Evolutionary conservation across 768 basidiomycete species (phyloP).

Genomic region (Cystoderma amianthinum): DNA sequence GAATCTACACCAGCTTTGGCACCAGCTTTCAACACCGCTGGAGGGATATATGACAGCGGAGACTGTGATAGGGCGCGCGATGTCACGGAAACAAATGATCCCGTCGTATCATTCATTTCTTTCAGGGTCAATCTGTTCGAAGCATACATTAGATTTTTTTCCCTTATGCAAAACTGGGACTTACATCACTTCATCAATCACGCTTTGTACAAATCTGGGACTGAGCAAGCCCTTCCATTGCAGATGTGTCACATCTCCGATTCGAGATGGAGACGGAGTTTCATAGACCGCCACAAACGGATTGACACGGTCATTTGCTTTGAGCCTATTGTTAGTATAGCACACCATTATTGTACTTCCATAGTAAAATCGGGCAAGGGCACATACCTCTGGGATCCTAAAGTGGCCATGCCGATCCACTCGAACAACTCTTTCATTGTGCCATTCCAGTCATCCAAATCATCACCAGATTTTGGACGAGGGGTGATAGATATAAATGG

Average conservation of each 20-base stretch:
- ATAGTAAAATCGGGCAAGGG: constrained; percentile 3
- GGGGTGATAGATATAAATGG: constrained; percentile 26
- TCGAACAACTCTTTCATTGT: constrained; percentile 47
- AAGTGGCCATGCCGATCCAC: constrained; percentile 66
- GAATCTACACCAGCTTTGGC: constrained; percentile 14
- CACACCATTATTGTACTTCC: neutral
- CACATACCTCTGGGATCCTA: constrained; percentile 59
- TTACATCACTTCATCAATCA: constrained; percentile 41
- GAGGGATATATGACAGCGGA: constrained; percentile 48
- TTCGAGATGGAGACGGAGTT: constrained; percentile 33
- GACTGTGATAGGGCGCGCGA: constrained; percentile 34
- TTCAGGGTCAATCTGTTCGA: too few relatives aligned
- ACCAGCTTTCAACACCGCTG: constrained; percentile 4
- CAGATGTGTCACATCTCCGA: constrained; percentile 45
- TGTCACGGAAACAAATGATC: constrained; percentile 35
- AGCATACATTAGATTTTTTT: neutral
- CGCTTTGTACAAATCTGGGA: constrained; percentile 41
- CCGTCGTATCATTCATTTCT: too few relatives aligned
- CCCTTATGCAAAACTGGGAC: constrained; percentile 7
- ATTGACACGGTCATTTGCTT: constrained; percentile 57
- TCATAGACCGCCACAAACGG: constrained; percentile 66
- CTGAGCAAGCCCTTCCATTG: constrained; percentile 57
- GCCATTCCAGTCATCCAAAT: constrained; percentile 43
- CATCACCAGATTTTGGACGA: constrained; percentile 20
- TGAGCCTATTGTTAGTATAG: constrained; percentile 30